Base-by-base conservation (phyloP, 257 asterid genomes). In the Cinchona pubescens region DNA sequence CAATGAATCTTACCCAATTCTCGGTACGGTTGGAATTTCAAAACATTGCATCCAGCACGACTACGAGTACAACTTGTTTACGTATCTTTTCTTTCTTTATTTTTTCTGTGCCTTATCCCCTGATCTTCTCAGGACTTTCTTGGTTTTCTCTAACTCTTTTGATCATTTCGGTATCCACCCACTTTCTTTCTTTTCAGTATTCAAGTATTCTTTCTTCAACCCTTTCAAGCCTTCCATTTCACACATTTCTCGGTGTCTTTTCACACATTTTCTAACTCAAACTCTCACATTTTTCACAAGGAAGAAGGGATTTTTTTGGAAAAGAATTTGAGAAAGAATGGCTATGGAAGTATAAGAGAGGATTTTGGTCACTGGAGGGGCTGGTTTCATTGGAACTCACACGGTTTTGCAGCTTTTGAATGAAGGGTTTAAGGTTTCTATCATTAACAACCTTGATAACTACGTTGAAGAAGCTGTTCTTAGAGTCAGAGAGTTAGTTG, bases 311-410 rank as follows among this genome's bases (percentile, higher is more conserved):
- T 25, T 53, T 29, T 49, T 13, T 35, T 62, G 5, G 30, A 10
- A 40, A 40, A 40, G 45, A 40, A 40, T 5, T 29, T 60, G 73
- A 63, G 74, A 77, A 35, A 45, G 63, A 51, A 73, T 63, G 82
- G 69, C 60, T 19, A 73, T 79, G 76, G 72, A 15, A 13, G 62
- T 66, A 49, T 72, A 72, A 69, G 85, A 72, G 71, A 85, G 79
- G 30, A 78, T 94, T 58, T 75, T 94, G 86, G 99, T 94, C 48
- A 94, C 99, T 0, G 99, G 99, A 3, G 99, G 97, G 1, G 98
- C 99, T 7, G 99, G 99, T 11, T 94, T 92, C 86, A 92, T 94
- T 30, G 99, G 99, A 68, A 89, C 97, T 1, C 98, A 94, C 84
- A 92, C 99, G 8, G 97, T 88, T 77, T 65, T 89, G 82, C 90